These are phyloP conservation scores for Phytophthora aleatoria DNA, from an alignment of 352 stramenopile genomes.

Conservation along the genomic window DNA sequence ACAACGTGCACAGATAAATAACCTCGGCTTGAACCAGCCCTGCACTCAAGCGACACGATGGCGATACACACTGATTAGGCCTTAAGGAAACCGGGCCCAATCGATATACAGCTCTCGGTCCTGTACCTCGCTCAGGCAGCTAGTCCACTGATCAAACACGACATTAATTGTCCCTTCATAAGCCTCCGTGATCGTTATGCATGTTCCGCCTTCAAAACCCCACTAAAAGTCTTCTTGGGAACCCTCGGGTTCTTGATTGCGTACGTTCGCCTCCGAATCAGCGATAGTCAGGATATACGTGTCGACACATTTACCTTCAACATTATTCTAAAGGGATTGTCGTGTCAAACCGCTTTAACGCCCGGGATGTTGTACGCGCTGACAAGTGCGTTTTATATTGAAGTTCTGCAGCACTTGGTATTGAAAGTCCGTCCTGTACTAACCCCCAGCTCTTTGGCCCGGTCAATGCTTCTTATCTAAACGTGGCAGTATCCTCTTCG, in stretches of 20 bases:
- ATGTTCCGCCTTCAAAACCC: not conserved
- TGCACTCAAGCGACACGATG: too few species aligned
- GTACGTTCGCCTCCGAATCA: not conserved
- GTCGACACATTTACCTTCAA: slow-evolving; percentile 45
- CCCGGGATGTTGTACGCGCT: slow-evolving; percentile 15
- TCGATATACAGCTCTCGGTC: slow-evolving; percentile 8
- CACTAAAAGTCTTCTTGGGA: not conserved
- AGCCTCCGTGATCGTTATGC: not conserved
- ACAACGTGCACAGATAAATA: too few species aligned
- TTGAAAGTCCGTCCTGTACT: too few species aligned
- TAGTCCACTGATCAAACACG: slow-evolving; percentile 7
- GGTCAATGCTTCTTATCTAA: too few species aligned
- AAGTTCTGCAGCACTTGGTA: too few species aligned
- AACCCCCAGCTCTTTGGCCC: too few species aligned
- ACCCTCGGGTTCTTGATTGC: not conserved
- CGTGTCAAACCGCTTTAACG: slow-evolving; percentile 13
- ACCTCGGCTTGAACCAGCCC: too few species aligned
- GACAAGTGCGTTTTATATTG: too few species aligned
- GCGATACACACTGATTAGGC: too few species aligned
- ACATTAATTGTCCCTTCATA: not conserved
- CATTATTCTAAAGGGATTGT: not conserved
- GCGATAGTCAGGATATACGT: slow-evolving; percentile 16
- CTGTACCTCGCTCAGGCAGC: not conserved
- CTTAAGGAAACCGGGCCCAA: slow-evolving; percentile 6
- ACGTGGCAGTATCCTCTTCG: too few species aligned